Evolutionary conservation across 306 rosid genomes (phyloP).

Genomic region (Cucurbita moschata): DNA sequence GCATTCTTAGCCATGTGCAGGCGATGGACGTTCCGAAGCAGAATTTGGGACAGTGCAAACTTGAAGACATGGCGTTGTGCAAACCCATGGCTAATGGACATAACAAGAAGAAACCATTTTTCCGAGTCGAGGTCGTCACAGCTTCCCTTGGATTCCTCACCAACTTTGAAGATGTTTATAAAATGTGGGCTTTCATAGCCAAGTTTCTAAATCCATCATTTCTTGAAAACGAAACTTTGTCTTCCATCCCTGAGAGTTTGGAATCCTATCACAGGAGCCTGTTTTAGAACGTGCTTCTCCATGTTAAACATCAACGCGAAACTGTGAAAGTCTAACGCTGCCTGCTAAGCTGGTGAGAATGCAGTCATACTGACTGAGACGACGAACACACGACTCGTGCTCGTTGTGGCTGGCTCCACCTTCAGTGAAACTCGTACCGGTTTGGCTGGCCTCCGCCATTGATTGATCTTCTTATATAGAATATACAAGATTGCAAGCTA

Average conservation of each 20-base stretch:
- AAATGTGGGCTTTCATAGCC: slow-evolving; percentile 88
- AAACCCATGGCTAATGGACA: slow-evolving; percentile 68
- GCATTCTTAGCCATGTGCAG: slow-evolving; percentile 72
- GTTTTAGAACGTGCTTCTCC: neutral
- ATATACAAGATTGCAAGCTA: neutral
- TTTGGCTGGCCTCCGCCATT: neutral
- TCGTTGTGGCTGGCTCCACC: neutral
- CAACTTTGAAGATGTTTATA: slow-evolving; percentile 88
- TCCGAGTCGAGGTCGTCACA: slow-evolving; percentile 81
- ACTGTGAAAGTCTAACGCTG: neutral
- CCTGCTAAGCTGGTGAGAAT: neutral
- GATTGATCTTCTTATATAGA: neutral
- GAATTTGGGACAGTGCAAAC: slow-evolving; percentile 22
- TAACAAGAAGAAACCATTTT: slow-evolving; percentile 50
- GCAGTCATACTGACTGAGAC: neutral
- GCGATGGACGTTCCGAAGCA: slow-evolving; percentile 51
- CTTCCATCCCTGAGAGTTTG: slow-evolving; percentile 24
- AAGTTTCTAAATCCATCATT: slow-evolving; percentile 76
- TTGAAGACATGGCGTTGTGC: slow-evolving; percentile 59
- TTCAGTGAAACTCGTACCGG: neutral
- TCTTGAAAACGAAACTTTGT: slow-evolving; percentile 20
- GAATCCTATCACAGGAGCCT: slow-evolving; percentile 22
- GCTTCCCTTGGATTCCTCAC: slow-evolving; percentile 82
- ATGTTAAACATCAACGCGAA: neutral
- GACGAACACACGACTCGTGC: neutral